Conservation (phyloP, 73 alveolate genomes). For the Paramecium sexaurelia region DNA sequence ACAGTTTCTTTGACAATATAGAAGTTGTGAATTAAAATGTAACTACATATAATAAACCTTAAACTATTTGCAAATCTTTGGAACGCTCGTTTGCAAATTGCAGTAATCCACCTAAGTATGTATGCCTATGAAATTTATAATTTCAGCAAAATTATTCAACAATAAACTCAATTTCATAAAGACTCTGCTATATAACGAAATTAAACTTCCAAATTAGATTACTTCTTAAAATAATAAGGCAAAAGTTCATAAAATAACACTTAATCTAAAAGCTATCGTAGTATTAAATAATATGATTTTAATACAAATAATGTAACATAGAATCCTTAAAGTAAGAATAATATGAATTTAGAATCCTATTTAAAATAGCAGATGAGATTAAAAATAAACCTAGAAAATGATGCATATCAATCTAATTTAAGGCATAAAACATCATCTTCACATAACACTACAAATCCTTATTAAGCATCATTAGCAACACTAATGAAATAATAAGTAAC, state of each 20-base stretch:
- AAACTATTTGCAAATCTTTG: slow-evolving; percentile 38
- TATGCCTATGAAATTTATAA: neutral
- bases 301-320: neutral
- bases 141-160: neutral
- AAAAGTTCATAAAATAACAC: neutral
- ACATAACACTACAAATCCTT: slow-evolving; percentile 23
- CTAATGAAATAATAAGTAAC: neutral
- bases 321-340: neutral
- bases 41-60: slow-evolving; percentile 4
- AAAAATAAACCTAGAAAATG: slow-evolving; percentile 25
- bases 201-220: neutral
- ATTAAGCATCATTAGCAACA: neutral
- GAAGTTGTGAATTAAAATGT: neutral
- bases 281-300: neutral
- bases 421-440: slow-evolving; percentile 42
- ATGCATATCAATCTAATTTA: neutral
- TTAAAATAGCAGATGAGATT: neutral
- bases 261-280: neutral
- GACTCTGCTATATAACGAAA: neutral
- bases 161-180: neutral
- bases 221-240: neutral
- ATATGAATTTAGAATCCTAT: slow-evolving; percentile 28
- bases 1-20: slow-evolving; percentile 52
- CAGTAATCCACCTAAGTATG: slow-evolving; percentile 33
- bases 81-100: slow-evolving; percentile 20